Evolutionary conservation across 2,329 filamentous ascomycete genomes (phyloP), one percentile per base, ranked within the genome.

Genomic region (Didymellaceae sp.): DNA sequence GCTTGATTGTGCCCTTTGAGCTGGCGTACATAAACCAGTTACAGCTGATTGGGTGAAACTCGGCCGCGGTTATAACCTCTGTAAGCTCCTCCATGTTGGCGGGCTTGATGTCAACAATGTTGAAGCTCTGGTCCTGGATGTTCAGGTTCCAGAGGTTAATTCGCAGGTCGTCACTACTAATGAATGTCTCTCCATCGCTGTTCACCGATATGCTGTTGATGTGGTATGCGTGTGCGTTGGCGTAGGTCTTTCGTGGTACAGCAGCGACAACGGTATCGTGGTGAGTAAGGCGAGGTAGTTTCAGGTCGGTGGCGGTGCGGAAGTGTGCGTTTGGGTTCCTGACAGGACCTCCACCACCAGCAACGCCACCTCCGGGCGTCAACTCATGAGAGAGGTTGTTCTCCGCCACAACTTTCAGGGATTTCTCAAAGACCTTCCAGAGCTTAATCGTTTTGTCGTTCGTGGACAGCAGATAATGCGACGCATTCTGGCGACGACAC

Each of bases 131-230:
- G 66, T 97, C 93, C 74, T 99, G 94, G 58, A 99, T 99, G 76
- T 97, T 97, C 65, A 97, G 81, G 73, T 99, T 97, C 94, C 94
- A 99, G 48, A 99, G 81, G 75, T 99, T 99, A 81, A 99, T 96
- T 57, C 94, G 88, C 58, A 99, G 80, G 73, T 99, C 94, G 72
- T 99, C 94, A 72, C 92, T 97, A 79, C 92, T 97, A 78, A 99
- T 97, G 76, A 97, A 99, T 0, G 94, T 99, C 80, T 99, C 94
- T 49, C 93, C 94, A 74, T 99, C 94, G 72, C 93, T 97, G 81
- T 99, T 99, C 67, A 97, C 94, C n/a, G 94, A 97, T 75, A 99
- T 99, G 80, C 94, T 97, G 80, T 99, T 99, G 84, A 99, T 97
- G 77, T 99, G 94, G 74, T 99, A 99, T 61, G 94, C 94, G 74